Evolutionary conservation across 345 rosid species (phyloP), one percentile per base, ranked within the genome.

Genomic region (Erysimum cheiranthoides): DNA sequence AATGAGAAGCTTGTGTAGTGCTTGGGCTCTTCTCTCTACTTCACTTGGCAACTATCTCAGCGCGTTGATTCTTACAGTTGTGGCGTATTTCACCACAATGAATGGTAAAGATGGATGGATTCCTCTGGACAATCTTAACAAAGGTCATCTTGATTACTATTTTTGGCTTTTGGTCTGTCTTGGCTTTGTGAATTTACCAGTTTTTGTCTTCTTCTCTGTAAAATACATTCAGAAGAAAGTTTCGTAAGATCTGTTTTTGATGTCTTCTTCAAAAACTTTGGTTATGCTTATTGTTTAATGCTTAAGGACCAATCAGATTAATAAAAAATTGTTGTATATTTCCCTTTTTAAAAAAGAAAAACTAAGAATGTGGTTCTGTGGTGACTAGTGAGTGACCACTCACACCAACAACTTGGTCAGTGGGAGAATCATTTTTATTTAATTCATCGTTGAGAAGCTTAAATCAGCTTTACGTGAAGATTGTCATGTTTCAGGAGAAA

Each of bases 131-230:
- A 90, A 93, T 82, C 82, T 93, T 81, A 90, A 93, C 28, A 58
- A 84, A 61, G 97, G 97, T 2, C 97, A 91, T 74, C 89, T 91
- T 4, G 98, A 91, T 69, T 90, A 90, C 60, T 91, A 77, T 78
- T 93, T 91, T 83, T 89, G 91, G 96, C 85, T 91, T 52, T 71
- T 91, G 70, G 93, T 88, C 7, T 90, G 87, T 32, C 85, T 93
- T 40, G 87, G 97, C 65, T 54, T 74, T 71, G 8, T 75, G 0
- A 91, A 93, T 75, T 36, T 89, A 85, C 39, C 80, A 34, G 64
- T 83, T 17, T 93, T 88, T 70, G 21, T 84, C 52, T 78, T 83
- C 27, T 88, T 90, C 43, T 89, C 97, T 14, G 50, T 43, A 8
- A 89, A 63, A 51, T 85, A 87, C 81, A 83, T 76, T 76, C 82